Conservation (phyloP, 805 yeast genomes). For the Cyberlindnera bimundalis region DNA sequence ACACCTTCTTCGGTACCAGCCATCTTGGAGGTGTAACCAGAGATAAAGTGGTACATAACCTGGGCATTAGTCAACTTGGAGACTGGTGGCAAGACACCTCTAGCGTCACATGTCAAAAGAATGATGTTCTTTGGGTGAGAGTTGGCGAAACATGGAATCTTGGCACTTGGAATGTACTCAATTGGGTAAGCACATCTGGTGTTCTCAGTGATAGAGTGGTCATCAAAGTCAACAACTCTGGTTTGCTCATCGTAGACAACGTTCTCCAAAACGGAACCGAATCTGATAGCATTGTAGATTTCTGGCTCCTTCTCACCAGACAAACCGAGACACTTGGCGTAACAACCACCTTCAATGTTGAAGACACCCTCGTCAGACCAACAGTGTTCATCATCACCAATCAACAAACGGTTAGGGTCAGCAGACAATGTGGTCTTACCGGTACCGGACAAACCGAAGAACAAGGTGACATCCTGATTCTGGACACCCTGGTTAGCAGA, state of each 20-base stretch:
- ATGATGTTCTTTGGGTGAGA: conserved; percentile 90
- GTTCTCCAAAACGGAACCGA: conserved; percentile 93
- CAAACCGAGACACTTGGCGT: conserved; percentile 93
- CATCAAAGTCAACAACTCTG: conserved; percentile 82
- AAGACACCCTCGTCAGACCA: conserved; percentile 98
- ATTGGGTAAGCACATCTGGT: conserved; percentile 99
- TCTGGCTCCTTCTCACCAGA: conserved; percentile 95
- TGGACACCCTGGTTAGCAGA: conserved; percentile 87
- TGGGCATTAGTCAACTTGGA: conserved; percentile 90
- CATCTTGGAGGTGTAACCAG: conserved; percentile 99
- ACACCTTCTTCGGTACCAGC: conserved; percentile 99
- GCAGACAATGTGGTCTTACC: conserved; percentile 98
- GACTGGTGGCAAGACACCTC: conserved; percentile 97
- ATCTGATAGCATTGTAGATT: conserved; percentile 89
- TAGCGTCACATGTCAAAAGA: conserved; percentile 93
- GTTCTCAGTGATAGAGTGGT: conserved; percentile 86
- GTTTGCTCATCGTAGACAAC: conserved; percentile 77
- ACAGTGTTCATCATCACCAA: conserved; percentile 99
- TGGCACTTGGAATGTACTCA: conserved; percentile 93
- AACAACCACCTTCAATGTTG: conserved; percentile 99
- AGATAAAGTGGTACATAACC: conserved; percentile 98
- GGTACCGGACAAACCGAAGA: conserved; percentile 96
- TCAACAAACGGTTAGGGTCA: conserved; percentile 87
- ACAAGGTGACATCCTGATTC: conserved; percentile 84
- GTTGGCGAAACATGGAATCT: conserved; percentile 90